phyloP scores from a whole-genome alignment of 305 asterid genomes.

The Ajuga reptans region DNA sequence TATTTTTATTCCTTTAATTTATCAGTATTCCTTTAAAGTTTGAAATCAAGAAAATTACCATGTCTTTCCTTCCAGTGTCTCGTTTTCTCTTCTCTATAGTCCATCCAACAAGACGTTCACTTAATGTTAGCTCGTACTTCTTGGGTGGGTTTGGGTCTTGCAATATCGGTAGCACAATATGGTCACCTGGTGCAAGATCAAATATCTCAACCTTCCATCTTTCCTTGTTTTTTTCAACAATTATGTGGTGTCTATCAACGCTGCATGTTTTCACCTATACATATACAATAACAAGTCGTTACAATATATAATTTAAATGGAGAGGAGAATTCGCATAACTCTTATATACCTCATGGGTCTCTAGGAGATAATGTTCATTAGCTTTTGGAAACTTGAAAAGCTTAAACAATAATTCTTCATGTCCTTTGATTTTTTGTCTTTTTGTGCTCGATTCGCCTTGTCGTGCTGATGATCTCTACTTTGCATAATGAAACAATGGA shows the following conservation, averaged over 20 bases:
- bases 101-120: slow-evolving; percentile 3
- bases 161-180: background rate
- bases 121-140: background rate
- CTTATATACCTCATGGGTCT: background rate
- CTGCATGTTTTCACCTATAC: background rate
- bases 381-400: background rate
- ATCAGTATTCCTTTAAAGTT: too few species aligned
- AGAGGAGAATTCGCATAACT: background rate
- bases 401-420: background rate
- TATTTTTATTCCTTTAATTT: too few species aligned
- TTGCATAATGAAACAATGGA: too few species aligned
- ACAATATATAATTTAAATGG: too few species aligned
- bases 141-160: background rate
- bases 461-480: too few species aligned
- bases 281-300: too few species aligned
- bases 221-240: background rate
- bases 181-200: background rate
- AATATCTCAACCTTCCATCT: background rate
- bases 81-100: background rate
- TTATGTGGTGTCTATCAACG: background rate
- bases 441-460: background rate
- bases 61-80: background rate
- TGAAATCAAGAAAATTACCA: too few species aligned
- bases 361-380: background rate
- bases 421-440: background rate